Evolutionary conservation across 2,329 filamentous ascomycete species (phyloP).

Genomic region (Alternaria ventricosa): DNA sequence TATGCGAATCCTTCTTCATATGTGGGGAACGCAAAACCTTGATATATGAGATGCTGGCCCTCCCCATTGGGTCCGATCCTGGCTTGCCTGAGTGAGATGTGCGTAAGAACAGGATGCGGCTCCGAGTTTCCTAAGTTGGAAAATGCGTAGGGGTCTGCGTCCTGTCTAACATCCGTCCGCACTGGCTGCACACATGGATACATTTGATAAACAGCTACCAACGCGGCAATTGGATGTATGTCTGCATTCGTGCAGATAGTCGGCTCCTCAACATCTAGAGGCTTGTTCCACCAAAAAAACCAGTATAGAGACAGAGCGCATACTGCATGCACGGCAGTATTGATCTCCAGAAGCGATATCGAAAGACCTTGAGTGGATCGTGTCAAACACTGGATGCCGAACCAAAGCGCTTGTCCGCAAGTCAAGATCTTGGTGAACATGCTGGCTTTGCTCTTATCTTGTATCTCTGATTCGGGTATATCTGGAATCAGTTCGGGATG

Average conservation of each 20-base stretch:
- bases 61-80: no score
- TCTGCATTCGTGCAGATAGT: background rate
- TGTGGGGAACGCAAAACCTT: no score
- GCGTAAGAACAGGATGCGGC: no score
- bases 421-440: background rate
- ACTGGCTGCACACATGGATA: no score
- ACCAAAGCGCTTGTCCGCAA: background rate
- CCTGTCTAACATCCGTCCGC: no score
- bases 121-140: no score
- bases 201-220: no score
- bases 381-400: background rate
- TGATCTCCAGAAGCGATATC: background rate
- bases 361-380: background rate
- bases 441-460: background rate
- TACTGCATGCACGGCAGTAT: accelerated
- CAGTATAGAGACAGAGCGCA: background rate
- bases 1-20: no score
- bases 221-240: no score
- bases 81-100: no score
- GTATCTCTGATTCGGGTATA: background rate
- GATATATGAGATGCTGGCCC: no score
- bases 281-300: background rate
- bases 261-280: background rate
- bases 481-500: accelerated
- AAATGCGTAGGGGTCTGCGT: no score